Evolutionary conservation across 352 stramenopile species (phyloP).

Genomic region (Pythium phragmiticola): DNA sequence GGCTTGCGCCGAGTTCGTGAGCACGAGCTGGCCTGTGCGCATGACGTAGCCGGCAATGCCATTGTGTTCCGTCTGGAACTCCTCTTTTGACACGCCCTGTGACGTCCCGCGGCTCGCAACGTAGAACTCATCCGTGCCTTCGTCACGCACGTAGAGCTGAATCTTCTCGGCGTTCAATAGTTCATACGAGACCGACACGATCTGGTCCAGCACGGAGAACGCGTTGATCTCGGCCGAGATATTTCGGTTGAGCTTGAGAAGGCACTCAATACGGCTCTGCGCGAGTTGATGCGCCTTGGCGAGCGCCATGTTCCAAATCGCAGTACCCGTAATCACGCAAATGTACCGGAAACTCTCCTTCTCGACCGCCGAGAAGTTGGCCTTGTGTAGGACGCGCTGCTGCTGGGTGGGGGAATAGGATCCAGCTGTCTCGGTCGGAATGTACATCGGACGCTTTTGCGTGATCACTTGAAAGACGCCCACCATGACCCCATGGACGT

Average conservation of each 20-base stretch:
- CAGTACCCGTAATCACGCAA: constrained; percentile 52
- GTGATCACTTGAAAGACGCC: constrained; percentile 51
- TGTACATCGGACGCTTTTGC: constrained; percentile 8
- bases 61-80: constrained; percentile 52
- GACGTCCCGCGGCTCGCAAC: constrained; percentile 35
- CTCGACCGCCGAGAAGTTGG: constrained; percentile 44
- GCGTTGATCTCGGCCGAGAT: constrained; percentile 70
- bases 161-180: constrained; percentile 65
- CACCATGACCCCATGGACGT: constrained; percentile 58
- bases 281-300: constrained; percentile 61
- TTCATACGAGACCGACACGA: constrained; percentile 71
- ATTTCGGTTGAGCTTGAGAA: constrained; percentile 72
- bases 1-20: constrained; percentile 66
- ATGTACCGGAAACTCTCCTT: constrained; percentile 42
- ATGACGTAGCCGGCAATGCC: constrained; percentile 67
- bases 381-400: background rate
- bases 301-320: constrained; percentile 69
- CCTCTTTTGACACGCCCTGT: constrained; percentile 22
- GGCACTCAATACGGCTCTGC: constrained; percentile 65
- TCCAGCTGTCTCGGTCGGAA: too few relatives aligned
- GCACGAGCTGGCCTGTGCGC: constrained; percentile 59
- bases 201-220: constrained; percentile 54
- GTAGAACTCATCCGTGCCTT: constrained; percentile 64
- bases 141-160: constrained; percentile 64
- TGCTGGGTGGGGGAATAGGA: background rate